Conservation (phyloP, 805 yeast genomes). For the Hanseniaspora occidentalis region DNA sequence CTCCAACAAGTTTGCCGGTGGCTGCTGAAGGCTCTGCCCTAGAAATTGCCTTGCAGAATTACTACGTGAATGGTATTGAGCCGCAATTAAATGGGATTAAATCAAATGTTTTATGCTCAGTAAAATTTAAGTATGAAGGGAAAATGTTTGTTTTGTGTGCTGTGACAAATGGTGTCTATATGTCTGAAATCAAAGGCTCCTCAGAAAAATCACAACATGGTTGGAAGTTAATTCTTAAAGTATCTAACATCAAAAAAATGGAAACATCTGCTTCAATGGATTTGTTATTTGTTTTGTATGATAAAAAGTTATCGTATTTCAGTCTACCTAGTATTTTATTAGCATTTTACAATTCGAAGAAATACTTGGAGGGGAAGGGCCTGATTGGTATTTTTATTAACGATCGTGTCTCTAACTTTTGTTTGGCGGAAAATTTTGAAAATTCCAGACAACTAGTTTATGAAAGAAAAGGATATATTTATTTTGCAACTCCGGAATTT, state of each 20-base stretch:
- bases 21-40: slow-evolving; percentile 41
- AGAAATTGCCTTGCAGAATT: slow-evolving; percentile 27
- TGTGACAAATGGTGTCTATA: slow-evolving; percentile 47
- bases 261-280: slow-evolving; percentile 36
- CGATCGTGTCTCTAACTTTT: slow-evolving; percentile 48
- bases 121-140: slow-evolving; percentile 33
- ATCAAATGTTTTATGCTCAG: slow-evolving; percentile 32
- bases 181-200: slow-evolving; percentile 23
- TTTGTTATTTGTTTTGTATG: slow-evolving; percentile 46
- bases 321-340: slow-evolving; percentile 49
- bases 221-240: slow-evolving; percentile 50
- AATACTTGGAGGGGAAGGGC: slow-evolving; percentile 22
- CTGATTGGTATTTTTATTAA: slow-evolving; percentile 38
- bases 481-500: slow-evolving; percentile 29
- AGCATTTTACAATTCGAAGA: slow-evolving; percentile 36
- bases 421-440: slow-evolving; percentile 56
- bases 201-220: slow-evolving; percentile 4
- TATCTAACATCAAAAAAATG: slow-evolving; percentile 42
- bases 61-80: slow-evolving; percentile 12
- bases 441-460: slow-evolving; percentile 42
- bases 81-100: slow-evolving; percentile 9
- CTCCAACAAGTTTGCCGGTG: slow-evolving; percentile 39
- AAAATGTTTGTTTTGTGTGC: slow-evolving; percentile 44
- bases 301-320: slow-evolving; percentile 46
- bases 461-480: slow-evolving; percentile 37